Conservation (phyloP, 768 basidiomycete genomes). For the button mushroom (Agaricus bisporus) region DNA sequence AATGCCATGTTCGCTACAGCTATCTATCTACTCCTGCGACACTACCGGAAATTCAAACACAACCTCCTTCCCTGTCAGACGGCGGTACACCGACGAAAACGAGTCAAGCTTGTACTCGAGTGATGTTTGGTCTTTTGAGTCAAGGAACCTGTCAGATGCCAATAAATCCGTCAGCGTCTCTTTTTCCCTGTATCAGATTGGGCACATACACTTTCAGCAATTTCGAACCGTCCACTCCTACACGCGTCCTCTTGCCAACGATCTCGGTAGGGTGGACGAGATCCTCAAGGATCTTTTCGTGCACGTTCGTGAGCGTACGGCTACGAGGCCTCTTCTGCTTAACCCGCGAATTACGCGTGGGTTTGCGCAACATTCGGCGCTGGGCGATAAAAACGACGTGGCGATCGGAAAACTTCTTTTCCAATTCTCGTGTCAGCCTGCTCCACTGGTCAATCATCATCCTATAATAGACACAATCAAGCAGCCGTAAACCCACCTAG, state of each 20-base stretch:
- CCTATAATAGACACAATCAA: constrained; percentile 6
- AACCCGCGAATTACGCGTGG: constrained; percentile 87
- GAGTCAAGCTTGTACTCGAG: constrained; percentile 99
- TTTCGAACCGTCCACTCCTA: constrained; percentile 90
- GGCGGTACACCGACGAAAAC: constrained; percentile 95
- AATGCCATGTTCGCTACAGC: constrained; percentile 15
- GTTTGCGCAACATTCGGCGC: constrained; percentile 97
- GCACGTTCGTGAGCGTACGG: constrained; percentile 94
- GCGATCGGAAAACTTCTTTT: constrained; percentile 99
- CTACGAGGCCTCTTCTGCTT: constrained; percentile 95
- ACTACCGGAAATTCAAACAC: constrained; percentile 87
- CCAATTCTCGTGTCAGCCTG: constrained; percentile 96
- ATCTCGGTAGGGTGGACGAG: constrained; percentile 99
- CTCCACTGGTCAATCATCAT: constrained; percentile 7
- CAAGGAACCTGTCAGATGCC: constrained; percentile 69
- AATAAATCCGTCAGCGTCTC: constrained; percentile 13
- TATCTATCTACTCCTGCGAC: constrained; percentile 48
- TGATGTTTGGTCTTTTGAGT: constrained; percentile 95
- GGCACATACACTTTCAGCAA: constrained; percentile 90
- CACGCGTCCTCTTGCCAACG: constrained; percentile 95
- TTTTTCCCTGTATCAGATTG: background rate
- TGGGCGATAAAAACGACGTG: constrained; percentile 99
- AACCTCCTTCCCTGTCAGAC: constrained; percentile 95
- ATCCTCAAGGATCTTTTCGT: constrained; percentile 98
- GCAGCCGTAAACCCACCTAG: constrained; percentile 52